Base-by-base conservation (phyloP, 805 yeast genomes). In the Yamadazyma endophytica region DNA sequence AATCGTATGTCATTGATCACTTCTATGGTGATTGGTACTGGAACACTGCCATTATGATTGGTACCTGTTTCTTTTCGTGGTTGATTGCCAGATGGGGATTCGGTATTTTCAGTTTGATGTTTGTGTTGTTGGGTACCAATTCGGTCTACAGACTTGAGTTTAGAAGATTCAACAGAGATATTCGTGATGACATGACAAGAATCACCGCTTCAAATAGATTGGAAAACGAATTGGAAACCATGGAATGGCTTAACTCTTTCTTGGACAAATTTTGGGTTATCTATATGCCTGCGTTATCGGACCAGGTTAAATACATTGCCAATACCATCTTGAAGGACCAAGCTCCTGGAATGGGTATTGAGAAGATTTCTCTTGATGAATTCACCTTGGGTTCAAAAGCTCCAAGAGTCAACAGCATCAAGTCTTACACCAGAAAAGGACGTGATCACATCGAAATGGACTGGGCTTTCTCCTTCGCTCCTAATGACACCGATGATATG, bases 321-420 rank as follows among this genome's bases (percentile, higher is more conserved):
- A 82, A 82, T 46, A 79, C 75, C 15, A 65, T 72, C 12, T 58
- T 84, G 50, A 75, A 77, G 28, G 88, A 76, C 48, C 75, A 77
- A 39, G 86, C 82, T 4, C 90, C 94, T 9, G 94, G 94, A 17
- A 79, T 76, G 47, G 92, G 92, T 52, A 82, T 84, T 48, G 89
- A 82, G 36, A 80, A 78, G 5, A 52, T 84, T 30, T 66, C 82
- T 5, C 61, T 84, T 44, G 88, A 83, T 39, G 83, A 83, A 52
- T 84, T 84, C 51, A 84, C 89, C 2, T 56, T 84, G 37, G 95
- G 95, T 39, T 65, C 88, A 1, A 84, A 84, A 47, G 80, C 94
- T 12, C 95, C 95, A 29, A 67, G 80, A 29, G 74, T 84, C 35
- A 77, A 78, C 42, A 71, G 81, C 29, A 77, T 84, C 51, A 79